Evolutionary conservation across 192 early-diverging fungal genomes (phyloP).

Genomic region (Coemansia sp.): DNA sequence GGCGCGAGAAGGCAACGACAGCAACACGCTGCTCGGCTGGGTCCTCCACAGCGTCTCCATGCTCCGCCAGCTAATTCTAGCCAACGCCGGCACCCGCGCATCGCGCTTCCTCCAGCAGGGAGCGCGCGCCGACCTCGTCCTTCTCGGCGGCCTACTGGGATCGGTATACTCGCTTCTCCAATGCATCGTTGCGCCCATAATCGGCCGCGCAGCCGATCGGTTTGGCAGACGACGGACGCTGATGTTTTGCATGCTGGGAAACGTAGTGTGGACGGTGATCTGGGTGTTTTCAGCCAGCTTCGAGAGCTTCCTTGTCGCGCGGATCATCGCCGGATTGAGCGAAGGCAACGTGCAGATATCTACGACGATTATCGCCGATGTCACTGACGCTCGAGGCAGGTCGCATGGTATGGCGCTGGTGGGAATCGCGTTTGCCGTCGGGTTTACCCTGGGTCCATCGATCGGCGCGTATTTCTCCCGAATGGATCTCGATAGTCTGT

Average conservation of each 20-base stretch:
- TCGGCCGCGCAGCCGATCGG: conserved; percentile 75
- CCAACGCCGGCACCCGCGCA: conserved; percentile 21
- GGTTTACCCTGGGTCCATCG: conserved; percentile 93
- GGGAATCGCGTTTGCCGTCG: conserved; percentile 94
- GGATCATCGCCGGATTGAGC: conserved; percentile 88
- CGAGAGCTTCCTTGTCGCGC: conserved; percentile 74
- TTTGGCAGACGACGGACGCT: conserved; percentile 79
- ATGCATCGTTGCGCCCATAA: conserved; percentile 79
- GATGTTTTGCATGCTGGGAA: conserved; percentile 89
- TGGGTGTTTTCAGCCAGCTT: conserved; percentile 90
- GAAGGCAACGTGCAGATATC: conserved; percentile 98
- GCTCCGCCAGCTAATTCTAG: conserved; percentile 19
- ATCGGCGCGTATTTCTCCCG: conserved; percentile 73
- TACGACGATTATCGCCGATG: conserved; percentile 92
- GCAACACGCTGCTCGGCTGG: conserved; percentile 44
- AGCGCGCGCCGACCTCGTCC: conserved; percentile 60
- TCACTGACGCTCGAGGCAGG: conserved; percentile 73
- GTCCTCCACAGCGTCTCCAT: conserved; percentile 11
- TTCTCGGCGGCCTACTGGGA: conserved; percentile 88
- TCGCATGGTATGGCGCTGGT: conserved; percentile 87
- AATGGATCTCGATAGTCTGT: conserved; percentile 14
- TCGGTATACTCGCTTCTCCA: conserved; percentile 94
- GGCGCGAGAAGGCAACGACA: conserved; percentile 43
- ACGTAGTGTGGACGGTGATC: conserved; percentile 80
- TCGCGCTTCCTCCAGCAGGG: conserved; percentile 43